Evolutionary conservation across 2,329 filamentous ascomycete genomes (phyloP).

Genomic region (Nigrograna mackinnonii): DNA sequence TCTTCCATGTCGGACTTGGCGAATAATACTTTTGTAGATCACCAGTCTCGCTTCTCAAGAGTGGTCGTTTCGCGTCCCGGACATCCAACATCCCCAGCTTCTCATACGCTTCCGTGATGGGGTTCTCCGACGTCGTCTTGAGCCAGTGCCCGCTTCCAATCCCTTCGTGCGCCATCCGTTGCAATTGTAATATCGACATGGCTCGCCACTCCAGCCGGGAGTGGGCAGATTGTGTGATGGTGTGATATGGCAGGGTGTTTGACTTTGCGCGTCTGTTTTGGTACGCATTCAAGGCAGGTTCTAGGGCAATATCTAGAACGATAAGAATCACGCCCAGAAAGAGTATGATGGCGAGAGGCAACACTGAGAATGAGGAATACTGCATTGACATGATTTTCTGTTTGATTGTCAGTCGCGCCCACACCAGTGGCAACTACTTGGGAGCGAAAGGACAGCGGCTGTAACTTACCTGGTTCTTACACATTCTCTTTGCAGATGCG

Average conservation of each 20-base stretch:
- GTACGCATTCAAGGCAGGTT: slow-evolving; percentile 1
- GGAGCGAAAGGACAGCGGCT: not conserved
- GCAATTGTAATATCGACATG: not conserved
- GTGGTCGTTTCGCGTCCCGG: not conserved
- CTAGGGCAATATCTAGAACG: slow-evolving; percentile 1
- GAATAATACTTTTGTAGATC: too few relatives aligned
- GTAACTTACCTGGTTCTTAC: slow-evolving; percentile 1
- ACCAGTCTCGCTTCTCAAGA: not conserved
- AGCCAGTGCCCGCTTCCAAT: slow-evolving; percentile 1
- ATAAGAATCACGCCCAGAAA: slow-evolving; percentile 1
- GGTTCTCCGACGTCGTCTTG: slow-evolving; percentile 1
- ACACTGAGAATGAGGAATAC: slow-evolving; percentile 4
- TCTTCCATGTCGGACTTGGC: too few relatives aligned
- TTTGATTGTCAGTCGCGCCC: not conserved
- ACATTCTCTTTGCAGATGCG: not conserved
- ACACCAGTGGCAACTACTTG: not conserved
- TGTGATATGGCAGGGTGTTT: not conserved
- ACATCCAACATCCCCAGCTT: slow-evolving; percentile 1
- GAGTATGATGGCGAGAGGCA: slow-evolving; percentile 2
- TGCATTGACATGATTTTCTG: slow-evolving; percentile 4
- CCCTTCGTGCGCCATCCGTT: slow-evolving; percentile 1
- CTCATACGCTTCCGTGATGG: not conserved
- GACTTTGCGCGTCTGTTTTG: not conserved
- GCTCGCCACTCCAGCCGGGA: slow-evolving; percentile 1
- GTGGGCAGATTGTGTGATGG: not conserved